These are phyloP conservation scores for Naganishia sp. DNA, from an alignment of 1,284 basidiomycete genomes.

Conservation along the genomic window DNA sequence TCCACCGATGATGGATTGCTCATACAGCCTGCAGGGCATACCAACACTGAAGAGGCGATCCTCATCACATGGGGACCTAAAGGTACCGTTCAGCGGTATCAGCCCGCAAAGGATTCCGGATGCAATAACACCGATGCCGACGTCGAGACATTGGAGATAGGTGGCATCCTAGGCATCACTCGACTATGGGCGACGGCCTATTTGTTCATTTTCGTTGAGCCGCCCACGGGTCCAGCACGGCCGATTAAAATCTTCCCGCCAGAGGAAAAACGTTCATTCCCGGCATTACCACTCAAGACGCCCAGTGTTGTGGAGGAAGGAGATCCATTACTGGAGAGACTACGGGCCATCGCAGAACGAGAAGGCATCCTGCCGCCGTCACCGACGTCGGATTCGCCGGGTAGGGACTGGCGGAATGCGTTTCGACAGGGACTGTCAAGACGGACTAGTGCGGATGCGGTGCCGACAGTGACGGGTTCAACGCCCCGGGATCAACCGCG, in stretches of 20 bases:
- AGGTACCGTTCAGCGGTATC: slow-evolving; percentile 40
- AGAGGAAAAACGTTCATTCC: slow-evolving; percentile 29
- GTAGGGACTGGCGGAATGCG: slow-evolving; percentile 1
- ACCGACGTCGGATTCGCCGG: not conserved
- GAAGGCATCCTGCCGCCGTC: slow-evolving; percentile 20
- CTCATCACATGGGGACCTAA: slow-evolving; percentile 48
- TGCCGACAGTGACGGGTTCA: not conserved
- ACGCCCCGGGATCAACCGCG: not conserved
- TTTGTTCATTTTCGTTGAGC: slow-evolving; percentile 48
- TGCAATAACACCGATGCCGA: not conserved
- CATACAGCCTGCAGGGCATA: slow-evolving; percentile 36
- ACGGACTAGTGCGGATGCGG: not conserved
- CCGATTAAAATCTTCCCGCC: slow-evolving; percentile 31
- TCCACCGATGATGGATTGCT: slow-evolving; percentile 41
- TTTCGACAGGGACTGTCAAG: slow-evolving; percentile 4
- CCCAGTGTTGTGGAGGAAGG: slow-evolving; percentile 27
- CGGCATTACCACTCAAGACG: slow-evolving; percentile 23
- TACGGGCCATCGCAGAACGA: slow-evolving; percentile 30
- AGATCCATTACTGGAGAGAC: slow-evolving; percentile 24
- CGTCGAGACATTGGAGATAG: slow-evolving; percentile 40
- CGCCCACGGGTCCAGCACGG: slow-evolving; percentile 32
- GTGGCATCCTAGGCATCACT: slow-evolving; percentile 50
- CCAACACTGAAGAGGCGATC: slow-evolving; percentile 35
- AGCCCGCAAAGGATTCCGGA: slow-evolving; percentile 29
- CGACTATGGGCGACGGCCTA: slow-evolving; percentile 54